phyloP scores from a whole-genome alignment of 768 basidiomycete genomes.

The Ramaria sp. region DNA sequence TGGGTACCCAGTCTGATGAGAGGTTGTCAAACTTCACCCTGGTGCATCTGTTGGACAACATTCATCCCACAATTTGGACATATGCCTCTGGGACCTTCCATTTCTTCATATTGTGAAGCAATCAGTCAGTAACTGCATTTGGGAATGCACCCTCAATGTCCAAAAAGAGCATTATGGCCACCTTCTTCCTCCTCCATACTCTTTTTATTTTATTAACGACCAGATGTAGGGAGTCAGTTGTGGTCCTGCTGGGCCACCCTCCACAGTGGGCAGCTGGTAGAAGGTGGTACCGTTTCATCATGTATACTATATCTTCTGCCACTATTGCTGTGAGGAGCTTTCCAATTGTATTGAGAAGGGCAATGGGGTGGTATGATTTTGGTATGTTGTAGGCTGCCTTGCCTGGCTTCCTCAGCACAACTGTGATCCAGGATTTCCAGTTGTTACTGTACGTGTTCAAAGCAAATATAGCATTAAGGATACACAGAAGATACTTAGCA shows the following conservation, averaged over 20 bases:
- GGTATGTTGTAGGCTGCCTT: slow-evolving; percentile 22
- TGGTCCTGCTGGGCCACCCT: slow-evolving; percentile 18
- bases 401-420: slow-evolving; percentile 25
- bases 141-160: slow-evolving; percentile 21
- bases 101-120: slow-evolving; percentile 18
- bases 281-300: slow-evolving; percentile 20
- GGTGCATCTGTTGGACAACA: slow-evolving; percentile 15
- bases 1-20: background rate
- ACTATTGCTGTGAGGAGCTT: slow-evolving; percentile 20
- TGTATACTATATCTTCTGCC: slow-evolving; percentile 20
- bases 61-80: slow-evolving; percentile 13
- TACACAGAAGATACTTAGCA: background rate
- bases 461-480: slow-evolving; percentile 21
- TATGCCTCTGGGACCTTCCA: slow-evolving; percentile 17
- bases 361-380: slow-evolving; percentile 28
- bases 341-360: no score
- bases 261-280: slow-evolving; percentile 21
- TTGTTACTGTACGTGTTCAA: slow-evolving; percentile 18
- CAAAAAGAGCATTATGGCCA: slow-evolving; percentile 19
- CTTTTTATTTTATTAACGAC: slow-evolving; percentile 25
- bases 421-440: slow-evolving; percentile 21
- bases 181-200: slow-evolving; percentile 19
- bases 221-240: slow-evolving; percentile 21
- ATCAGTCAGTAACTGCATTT: slow-evolving; percentile 3
- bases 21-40: slow-evolving; percentile 20